phyloP scores from a whole-genome alignment of 148 eudicot genomes.

The Nepenthes gracilis region DNA sequence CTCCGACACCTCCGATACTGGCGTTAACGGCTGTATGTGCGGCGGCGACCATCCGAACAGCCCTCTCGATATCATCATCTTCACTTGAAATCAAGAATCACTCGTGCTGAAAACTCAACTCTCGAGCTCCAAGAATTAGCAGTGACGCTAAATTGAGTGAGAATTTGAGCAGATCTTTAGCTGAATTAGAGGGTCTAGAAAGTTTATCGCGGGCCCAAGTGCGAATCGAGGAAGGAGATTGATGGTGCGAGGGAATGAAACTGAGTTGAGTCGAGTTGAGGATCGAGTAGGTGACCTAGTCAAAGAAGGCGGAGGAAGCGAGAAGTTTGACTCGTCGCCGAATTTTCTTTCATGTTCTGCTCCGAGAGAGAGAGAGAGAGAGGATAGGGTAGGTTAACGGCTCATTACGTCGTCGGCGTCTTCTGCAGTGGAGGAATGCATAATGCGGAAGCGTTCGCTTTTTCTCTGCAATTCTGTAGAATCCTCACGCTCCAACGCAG shows the following conservation, averaged over 20 bases:
- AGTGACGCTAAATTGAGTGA: slow-evolving; percentile 8
- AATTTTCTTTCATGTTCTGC: slow-evolving; percentile 1
- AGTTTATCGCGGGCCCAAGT: not conserved
- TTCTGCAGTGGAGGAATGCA: too few relatives aligned
- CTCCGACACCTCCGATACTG: slow-evolving; percentile 97
- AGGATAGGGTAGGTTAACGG: slow-evolving; percentile 7
- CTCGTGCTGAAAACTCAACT: not conserved
- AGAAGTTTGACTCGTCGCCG: slow-evolving; percentile 25
- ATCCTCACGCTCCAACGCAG: too few relatives aligned
- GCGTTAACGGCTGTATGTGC: slow-evolving; percentile 89
- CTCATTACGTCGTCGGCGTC: not conserved
- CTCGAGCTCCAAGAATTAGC: not conserved
- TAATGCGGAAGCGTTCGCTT: too few relatives aligned
- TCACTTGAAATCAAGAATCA: not conserved
- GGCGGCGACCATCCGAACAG: slow-evolving; percentile 99
- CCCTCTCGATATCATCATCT: slow-evolving; percentile 79
- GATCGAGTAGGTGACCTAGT: slow-evolving; percentile 23
- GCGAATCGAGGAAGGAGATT: slow-evolving; percentile 1
- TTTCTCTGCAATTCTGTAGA: too few relatives aligned
- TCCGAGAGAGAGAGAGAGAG: not conserved
- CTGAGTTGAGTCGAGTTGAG: not conserved
- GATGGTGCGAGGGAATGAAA: not conserved
- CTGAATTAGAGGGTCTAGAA: not conserved
- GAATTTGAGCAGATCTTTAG: not conserved
- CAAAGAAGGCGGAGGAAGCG: slow-evolving; percentile 54